Evolutionary conservation across 352 stramenopile genomes (phyloP), one percentile per base, ranked within the genome.

Genomic region (Globisporangium megalacanthum): DNA sequence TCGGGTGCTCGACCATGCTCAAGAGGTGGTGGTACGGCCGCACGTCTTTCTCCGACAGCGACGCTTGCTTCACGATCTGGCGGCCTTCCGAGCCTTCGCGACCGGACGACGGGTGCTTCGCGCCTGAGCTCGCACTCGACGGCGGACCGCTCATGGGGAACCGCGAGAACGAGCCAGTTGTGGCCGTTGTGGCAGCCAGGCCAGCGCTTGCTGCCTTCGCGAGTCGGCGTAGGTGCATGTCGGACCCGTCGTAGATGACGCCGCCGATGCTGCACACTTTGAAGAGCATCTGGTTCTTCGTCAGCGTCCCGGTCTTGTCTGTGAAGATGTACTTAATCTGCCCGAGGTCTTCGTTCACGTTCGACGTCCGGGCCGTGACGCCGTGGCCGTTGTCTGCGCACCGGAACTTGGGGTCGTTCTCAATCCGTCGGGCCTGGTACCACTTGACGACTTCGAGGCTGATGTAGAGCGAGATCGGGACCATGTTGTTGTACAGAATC

Each of bases 241-340:
- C 76, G 0, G 66, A 77, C 4, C 79, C 79, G 39, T 95, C 92
- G 52, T 95, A 98, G 47, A 96, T 90, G 31, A 92, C 79, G 13
- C 93, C 93, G 20, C 81, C 86, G 31, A 98, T 94, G 37, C 82
- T 92, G 61, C 93, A 97, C 10, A 92, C 77, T 60, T 96, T 95
- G 64, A 99, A 98, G 20, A 98, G 74, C 97, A 99, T 99, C 54
- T 99, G 88, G 64, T 99, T 99, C 54, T 96, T 96, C 2, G 97
- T 99, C 17, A 99, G 70, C 4, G 97, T 99, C 8, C 97, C 97
- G 1, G 97, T 99, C 69, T 99, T 99, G 68, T 99, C 97, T 17
- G 83, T 98, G 71, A 99, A 99, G 13, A 99, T 94, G 71, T 99
- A 99, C 60, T 98, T 93, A 62, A 99, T 97, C 76, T 98, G 91